Percentiles rank a stretch among this genome's conserved stretches.
Conservation (phyloP, 768 basidiomycete species). For the Polyporus arcularius region DNA sequence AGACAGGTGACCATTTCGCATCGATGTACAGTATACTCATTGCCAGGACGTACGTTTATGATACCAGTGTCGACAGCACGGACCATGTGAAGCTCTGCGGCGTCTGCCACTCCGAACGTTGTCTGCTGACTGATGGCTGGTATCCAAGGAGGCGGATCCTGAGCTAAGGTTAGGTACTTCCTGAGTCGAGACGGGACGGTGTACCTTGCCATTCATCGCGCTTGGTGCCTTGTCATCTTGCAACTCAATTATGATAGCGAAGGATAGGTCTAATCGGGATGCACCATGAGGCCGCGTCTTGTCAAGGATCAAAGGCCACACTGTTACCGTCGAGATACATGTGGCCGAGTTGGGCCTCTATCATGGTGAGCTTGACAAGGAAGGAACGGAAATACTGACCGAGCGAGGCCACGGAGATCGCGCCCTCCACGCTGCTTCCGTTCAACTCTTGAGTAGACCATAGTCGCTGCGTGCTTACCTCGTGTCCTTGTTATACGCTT, state of each 20-base stretch:
- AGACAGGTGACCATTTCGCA: not conserved
- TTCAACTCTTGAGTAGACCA: not conserved
- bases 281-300: not conserved
- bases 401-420: conserved; percentile 63
- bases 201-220: conserved; percentile 47
- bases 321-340: conserved; percentile 54
- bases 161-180: not conserved
- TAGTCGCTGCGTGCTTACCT: conserved; percentile 40
- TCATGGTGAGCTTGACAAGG: conserved; percentile 76
- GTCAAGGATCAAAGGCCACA: not conserved
- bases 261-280: conserved; percentile 65
- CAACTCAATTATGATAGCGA: conserved; percentile 82
- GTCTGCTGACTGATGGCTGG: conserved; percentile 72
- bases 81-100: conserved; percentile 72
- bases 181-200: not conserved
- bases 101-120: conserved; percentile 61
- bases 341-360: conserved; percentile 69
- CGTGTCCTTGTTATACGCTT: conserved; percentile 67
- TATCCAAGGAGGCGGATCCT: conserved; percentile 80
- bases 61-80: conserved; percentile 84
- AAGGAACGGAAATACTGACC: conserved; percentile 82
- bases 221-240: conserved; percentile 64
- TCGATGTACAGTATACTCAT: not conserved
- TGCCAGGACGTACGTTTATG: conserved; percentile 56
- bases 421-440: conserved; percentile 61